A percentile compares a stretch with the other conserved stretches of the same genome.
phyloP scores from a whole-genome alignment of 2,329 filamentous ascomycete species.

The Colletotrichum tabaci region DNA sequence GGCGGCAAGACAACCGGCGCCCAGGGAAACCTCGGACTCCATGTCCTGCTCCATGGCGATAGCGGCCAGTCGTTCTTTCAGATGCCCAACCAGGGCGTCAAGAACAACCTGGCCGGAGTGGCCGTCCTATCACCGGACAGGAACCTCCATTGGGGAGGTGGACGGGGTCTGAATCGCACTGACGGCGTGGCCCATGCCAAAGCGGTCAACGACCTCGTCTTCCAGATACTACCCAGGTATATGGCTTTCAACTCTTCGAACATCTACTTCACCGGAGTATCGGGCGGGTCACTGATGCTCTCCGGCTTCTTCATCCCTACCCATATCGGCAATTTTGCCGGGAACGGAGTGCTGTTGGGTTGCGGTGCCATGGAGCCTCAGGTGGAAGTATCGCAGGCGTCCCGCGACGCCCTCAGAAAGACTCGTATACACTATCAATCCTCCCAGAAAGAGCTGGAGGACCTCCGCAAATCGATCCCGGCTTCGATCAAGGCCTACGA shows the following conservation, averaged over 20 bases:
- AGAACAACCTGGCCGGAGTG: conserved; percentile 65
- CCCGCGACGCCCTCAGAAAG: conserved; percentile 56
- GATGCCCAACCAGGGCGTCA: conserved; percentile 69
- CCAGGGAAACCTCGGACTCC: conserved; percentile 61
- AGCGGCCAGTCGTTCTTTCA: conserved; percentile 72
- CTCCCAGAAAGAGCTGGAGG: conserved; percentile 65
- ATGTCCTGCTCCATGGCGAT: conserved; percentile 72
- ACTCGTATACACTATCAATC: conserved; percentile 71
- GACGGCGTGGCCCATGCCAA: conserved; percentile 70
- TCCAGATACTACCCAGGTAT: conserved; percentile 63
- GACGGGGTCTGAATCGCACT: conserved; percentile 64
- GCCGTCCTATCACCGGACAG: conserved; percentile 67
- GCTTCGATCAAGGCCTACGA: conserved; percentile 66
- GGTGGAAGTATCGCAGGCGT: conserved; percentile 62
- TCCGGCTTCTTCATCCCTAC: conserved; percentile 71
- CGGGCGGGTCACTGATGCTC: conserved; percentile 67
- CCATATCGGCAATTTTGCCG: conserved; percentile 65
- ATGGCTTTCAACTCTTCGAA: conserved; percentile 67
- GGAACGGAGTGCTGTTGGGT: conserved; percentile 67
- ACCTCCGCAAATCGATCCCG: conserved; percentile 66
- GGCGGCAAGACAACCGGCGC: conserved; percentile 44
- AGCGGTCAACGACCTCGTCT: conserved; percentile 68
- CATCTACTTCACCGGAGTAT: conserved; percentile 72
- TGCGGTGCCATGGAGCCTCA: conserved; percentile 70
- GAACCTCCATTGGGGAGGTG: conserved; percentile 72